Conservation (phyloP, 208 protist genomes). For the Trypanosoma boissoni region DNA sequence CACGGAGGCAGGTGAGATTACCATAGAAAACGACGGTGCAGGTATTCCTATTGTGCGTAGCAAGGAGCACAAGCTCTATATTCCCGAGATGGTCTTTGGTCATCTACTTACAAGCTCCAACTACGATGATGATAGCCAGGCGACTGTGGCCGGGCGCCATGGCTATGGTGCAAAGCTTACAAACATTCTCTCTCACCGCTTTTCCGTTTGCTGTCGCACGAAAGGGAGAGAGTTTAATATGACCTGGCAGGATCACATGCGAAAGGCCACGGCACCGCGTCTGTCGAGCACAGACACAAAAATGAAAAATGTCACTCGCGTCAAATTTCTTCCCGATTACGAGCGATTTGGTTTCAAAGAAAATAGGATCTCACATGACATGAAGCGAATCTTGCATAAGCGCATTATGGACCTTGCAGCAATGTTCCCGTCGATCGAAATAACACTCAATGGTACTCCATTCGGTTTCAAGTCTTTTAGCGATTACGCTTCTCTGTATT, state of each 20-base stretch:
- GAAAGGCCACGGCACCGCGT: constrained; percentile 83
- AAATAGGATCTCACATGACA: constrained; percentile 74
- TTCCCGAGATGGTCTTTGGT: constrained; percentile 98
- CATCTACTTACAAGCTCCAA: constrained; percentile 96
- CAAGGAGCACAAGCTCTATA: constrained; percentile 92
- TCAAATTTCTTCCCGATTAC: constrained; percentile 91
- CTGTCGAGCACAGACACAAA: constrained; percentile 75
- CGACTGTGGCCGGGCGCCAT: constrained; percentile 95
- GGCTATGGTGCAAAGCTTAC: constrained; percentile 98
- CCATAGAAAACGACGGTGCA: constrained; percentile 94
- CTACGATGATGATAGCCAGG: constrained; percentile 94
- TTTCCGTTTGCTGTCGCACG: constrained; percentile 92
- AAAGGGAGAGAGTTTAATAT: constrained; percentile 92
- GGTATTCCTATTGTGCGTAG: constrained; percentile 93
- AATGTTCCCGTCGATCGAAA: constrained; percentile 89
- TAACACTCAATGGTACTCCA: constrained; percentile 95
- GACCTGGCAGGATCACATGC: constrained; percentile 98
- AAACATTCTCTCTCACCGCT: constrained; percentile 99
- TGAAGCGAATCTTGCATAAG: constrained; percentile 88
- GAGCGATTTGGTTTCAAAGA: constrained; percentile 69
- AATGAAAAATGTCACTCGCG: constrained; percentile 70
- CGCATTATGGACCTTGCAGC: constrained; percentile 92
- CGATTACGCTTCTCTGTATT: constrained; percentile 95
- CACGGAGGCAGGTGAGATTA: constrained; percentile 85
- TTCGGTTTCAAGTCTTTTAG: constrained; percentile 95